phyloP scores from a whole-genome alignment of 495 filamentous ascomycete genomes.

The Penicillium crystallinum region DNA sequence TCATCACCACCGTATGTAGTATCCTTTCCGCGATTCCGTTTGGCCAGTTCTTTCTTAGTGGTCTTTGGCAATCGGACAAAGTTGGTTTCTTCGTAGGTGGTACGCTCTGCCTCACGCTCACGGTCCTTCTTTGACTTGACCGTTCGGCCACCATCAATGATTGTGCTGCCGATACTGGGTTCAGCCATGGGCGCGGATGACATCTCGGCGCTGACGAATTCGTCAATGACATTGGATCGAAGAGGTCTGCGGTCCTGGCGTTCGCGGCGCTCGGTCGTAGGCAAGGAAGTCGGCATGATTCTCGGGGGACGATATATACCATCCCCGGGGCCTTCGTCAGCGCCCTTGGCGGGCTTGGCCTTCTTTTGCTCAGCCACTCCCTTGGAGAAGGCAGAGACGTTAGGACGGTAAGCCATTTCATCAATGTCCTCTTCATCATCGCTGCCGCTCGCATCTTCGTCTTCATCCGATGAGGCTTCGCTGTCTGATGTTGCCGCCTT shows the following conservation, averaged over 20 bases:
- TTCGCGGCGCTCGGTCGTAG: constrained; percentile 55
- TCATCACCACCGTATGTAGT: constrained; percentile 75
- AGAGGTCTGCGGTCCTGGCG: constrained; percentile 41
- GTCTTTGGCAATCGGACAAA: constrained; percentile 76
- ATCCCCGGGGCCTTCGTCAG: constrained; percentile 31
- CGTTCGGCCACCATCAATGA: constrained; percentile 64
- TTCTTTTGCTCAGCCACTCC: constrained; percentile 27
- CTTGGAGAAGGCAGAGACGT: constrained; percentile 53
- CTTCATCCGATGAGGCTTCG: constrained; percentile 26
- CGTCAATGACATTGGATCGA: constrained; percentile 75
- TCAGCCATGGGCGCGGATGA: constrained; percentile 70
- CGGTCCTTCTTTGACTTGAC: constrained; percentile 66
- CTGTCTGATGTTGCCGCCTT: constrained; percentile 17
- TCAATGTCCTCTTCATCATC: constrained; percentile 47
- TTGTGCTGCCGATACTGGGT: constrained; percentile 80
- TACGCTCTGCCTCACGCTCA: constrained; percentile 63
- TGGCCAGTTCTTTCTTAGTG: constrained; percentile 67
- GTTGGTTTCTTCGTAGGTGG: constrained; percentile 80
- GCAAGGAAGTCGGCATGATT: constrained; percentile 68
- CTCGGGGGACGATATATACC: constrained; percentile 79
- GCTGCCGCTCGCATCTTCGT: constrained; percentile 21
- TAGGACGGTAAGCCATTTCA: constrained; percentile 65
- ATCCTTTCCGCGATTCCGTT: constrained; percentile 45
- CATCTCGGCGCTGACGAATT: constrained; percentile 77
- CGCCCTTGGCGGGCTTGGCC: constrained; percentile 18